Conservation (phyloP, 257 asterid species). For the Jacaranda mimosifolia region DNA sequence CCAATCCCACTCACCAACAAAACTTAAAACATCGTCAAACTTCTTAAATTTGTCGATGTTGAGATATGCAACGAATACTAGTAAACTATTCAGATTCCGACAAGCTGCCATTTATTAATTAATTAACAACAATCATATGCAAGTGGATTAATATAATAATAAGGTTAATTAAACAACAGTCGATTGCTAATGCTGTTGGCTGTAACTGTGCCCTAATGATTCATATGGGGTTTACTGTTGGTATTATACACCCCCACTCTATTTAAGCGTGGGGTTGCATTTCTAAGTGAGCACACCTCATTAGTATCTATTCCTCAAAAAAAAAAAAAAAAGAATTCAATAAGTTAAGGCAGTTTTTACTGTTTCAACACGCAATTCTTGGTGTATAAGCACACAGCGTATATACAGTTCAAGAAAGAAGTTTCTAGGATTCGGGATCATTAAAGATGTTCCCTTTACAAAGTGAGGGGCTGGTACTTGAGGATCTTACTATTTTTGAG, state of each 20-base stretch:
- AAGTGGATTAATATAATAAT: background rate
- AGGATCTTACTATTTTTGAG: slow-evolving; percentile 16
- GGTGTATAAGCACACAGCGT: too few species aligned
- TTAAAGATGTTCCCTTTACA: slow-evolving; percentile 32
- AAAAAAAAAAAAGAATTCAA: too few species aligned
- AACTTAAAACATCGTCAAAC: too few species aligned
- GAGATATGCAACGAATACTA: background rate
- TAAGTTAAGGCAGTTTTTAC: too few species aligned
- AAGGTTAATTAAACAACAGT: background rate
- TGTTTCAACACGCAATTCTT: too few species aligned
- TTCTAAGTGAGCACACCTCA: background rate
- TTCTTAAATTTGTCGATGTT: background rate
- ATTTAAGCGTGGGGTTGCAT: background rate
- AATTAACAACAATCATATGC: background rate
- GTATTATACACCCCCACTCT: slow-evolving; percentile 22
- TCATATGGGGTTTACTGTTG: slow-evolving; percentile 32
- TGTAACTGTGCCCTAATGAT: background rate
- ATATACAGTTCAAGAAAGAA: too few species aligned
- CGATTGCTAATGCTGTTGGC: background rate
- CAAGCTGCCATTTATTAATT: background rate
- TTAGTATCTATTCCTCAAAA: too few species aligned
- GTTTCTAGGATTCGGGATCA: too few species aligned
- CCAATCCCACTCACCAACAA: too few species aligned
- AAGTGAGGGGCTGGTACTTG: slow-evolving; percentile 18
- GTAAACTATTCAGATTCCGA: background rate